These are phyloP conservation scores for Endocarpon pusillum DNA, from an alignment of 495 filamentous ascomycete species.

Conservation along the genomic window DNA sequence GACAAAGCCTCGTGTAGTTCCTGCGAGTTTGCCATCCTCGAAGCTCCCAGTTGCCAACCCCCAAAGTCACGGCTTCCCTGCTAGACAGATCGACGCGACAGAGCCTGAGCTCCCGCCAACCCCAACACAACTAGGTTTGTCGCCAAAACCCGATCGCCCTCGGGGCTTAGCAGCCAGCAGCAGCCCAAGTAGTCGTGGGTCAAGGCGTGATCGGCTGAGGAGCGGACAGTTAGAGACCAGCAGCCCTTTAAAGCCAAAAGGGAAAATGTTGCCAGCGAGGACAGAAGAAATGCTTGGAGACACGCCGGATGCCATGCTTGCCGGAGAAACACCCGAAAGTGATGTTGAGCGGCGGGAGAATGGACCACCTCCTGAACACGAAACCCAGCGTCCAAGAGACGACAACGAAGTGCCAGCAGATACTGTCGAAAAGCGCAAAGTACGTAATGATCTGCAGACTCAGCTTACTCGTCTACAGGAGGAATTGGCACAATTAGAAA, in stretches of 20 bases:
- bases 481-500: not conserved
- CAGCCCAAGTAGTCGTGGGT: not conserved
- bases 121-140: not conserved
- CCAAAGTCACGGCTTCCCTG: not conserved
- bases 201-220: not conserved
- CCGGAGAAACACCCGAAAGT: not conserved
- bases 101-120: conserved; percentile 1
- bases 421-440: not conserved
- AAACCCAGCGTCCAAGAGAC: not conserved
- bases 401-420: not conserved
- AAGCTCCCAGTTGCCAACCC: not conserved
- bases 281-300: not conserved
- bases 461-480: not conserved
- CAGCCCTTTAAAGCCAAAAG: not conserved
- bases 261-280: not conserved
- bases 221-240: too few relatives aligned
- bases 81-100: not conserved
- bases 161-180: not conserved
- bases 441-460: not conserved
- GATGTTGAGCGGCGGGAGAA: not conserved
- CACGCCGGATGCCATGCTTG: not conserved
- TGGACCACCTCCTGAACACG: not conserved
- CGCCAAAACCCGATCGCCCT: not conserved
- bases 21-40: not conserved
- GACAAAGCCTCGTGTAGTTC: not conserved